Evolutionary conservation across 768 basidiomycete species (phyloP).

Genomic region (Nevesoporus exiguus): DNA sequence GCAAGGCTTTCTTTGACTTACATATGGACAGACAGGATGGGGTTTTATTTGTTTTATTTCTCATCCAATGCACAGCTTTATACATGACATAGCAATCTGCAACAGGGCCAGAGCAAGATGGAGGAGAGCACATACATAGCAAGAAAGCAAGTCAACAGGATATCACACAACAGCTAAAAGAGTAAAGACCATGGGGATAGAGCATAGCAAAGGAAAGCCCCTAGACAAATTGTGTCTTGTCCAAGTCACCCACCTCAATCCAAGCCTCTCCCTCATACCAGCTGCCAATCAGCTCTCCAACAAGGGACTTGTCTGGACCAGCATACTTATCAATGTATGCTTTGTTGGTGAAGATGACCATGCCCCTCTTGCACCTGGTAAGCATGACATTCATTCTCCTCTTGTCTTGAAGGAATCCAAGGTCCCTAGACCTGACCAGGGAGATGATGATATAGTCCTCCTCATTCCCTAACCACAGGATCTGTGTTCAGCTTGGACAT

Average conservation of each 20-base stretch:
- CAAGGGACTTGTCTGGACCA: constrained; percentile 42
- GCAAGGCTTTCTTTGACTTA: background rate
- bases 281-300: constrained; percentile 36
- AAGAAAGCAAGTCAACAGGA: constrained; percentile 20
- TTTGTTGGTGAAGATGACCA: constrained; percentile 68
- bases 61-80: background rate
- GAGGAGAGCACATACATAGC: constrained; percentile 6
- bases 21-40: constrained; percentile 3
- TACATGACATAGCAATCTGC: constrained; percentile 10
- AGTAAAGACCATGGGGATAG: background rate
- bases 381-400: constrained; percentile 88
- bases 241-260: constrained; percentile 34
- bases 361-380: constrained; percentile 70
- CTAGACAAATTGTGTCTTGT: constrained; percentile 17
- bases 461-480: constrained; percentile 63
- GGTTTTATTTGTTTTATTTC: constrained; percentile 7
- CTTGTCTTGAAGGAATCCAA: constrained; percentile 65
- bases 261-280: constrained; percentile 35
- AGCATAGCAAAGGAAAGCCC: background rate
- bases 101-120: background rate
- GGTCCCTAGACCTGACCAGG: constrained; percentile 54
- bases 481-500: background rate
- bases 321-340: constrained; percentile 58
- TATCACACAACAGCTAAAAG: constrained; percentile 5
- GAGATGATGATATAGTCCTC: constrained; percentile 75